These are phyloP conservation scores for Phytophthora quininea DNA, from an alignment of 352 stramenopile genomes.

Conservation along the genomic window DNA sequence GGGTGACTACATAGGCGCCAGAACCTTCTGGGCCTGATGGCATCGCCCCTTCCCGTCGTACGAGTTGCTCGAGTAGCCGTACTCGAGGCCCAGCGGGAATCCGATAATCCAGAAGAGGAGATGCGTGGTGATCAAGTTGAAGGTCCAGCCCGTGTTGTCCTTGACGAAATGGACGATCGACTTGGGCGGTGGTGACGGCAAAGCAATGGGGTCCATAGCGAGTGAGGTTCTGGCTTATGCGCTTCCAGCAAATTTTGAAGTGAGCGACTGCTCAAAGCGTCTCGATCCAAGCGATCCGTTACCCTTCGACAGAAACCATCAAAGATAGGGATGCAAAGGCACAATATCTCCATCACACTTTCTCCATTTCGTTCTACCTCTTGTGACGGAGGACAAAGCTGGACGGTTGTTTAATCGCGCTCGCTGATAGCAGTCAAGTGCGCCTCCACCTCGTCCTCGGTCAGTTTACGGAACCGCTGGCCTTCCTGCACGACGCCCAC, in stretches of 20 bases:
- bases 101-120: slow-evolving; percentile 85
- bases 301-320: slow-evolving; percentile 1
- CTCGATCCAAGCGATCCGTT: slow-evolving; percentile 21
- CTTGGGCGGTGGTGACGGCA: slow-evolving; percentile 23
- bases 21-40: slow-evolving; percentile 78
- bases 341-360: slow-evolving; percentile 19
- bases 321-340: slow-evolving; percentile 3
- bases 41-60: slow-evolving; percentile 79
- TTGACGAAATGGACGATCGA: slow-evolving; percentile 65
- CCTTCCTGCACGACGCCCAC: slow-evolving; percentile 73
- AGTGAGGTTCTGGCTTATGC: slow-evolving; percentile 6
- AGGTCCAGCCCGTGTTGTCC: slow-evolving; percentile 85
- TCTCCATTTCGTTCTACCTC: slow-evolving; percentile 23
- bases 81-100: slow-evolving; percentile 76
- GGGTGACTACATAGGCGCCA: slow-evolving; percentile 80
- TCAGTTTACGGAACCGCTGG: slow-evolving; percentile 92
- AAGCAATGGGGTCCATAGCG: slow-evolving; percentile 26
- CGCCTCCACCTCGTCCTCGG: slow-evolving; percentile 97
- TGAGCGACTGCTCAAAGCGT: slow-evolving; percentile 1
- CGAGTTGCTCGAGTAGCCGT: slow-evolving; percentile 79
- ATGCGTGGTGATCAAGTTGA: slow-evolving; percentile 85
- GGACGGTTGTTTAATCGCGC: slow-evolving; percentile 65
- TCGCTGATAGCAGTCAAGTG: slow-evolving; percentile 99
- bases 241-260: slow-evolving; percentile 13
- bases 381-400: slow-evolving; percentile 4